phyloP scores from a whole-genome alignment of 139 green algal species.

The Micromonas pusilla region DNA sequence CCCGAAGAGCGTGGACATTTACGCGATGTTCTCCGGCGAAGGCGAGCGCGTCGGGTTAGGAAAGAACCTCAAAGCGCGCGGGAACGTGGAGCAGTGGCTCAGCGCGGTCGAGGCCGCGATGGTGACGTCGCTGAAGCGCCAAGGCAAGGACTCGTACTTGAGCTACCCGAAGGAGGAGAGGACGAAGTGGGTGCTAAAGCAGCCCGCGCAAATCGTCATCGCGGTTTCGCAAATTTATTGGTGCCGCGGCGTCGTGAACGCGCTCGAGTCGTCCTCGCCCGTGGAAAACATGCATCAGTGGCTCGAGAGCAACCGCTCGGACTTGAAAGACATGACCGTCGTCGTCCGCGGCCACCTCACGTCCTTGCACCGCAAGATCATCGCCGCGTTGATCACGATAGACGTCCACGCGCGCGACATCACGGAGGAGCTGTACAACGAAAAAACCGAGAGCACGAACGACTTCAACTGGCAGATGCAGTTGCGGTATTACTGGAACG shows the following conservation, averaged over 20 bases:
- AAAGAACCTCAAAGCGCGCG: constrained; percentile 72
- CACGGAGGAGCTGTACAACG: constrained; percentile 50
- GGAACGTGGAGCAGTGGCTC: constrained; percentile 78
- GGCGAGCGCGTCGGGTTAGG: constrained; percentile 67
- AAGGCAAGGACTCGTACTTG: constrained; percentile 51
- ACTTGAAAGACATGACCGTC: constrained; percentile 49
- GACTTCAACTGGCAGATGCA: constrained; percentile 86
- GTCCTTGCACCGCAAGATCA: constrained; percentile 51
- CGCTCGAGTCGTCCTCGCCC: constrained; percentile 33
- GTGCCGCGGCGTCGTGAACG: constrained; percentile 57
- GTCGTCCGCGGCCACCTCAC: constrained; percentile 43
- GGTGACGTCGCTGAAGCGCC: constrained; percentile 49
- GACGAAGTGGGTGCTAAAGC: constrained; percentile 63
- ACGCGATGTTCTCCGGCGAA: constrained; percentile 65
- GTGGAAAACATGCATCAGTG: constrained; percentile 38
- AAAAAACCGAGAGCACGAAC: constrained; percentile 42
- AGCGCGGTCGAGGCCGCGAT: constrained; percentile 64
- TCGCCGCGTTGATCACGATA: constrained; percentile 75
- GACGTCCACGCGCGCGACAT: constrained; percentile 79
- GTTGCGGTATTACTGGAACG: constrained; percentile 65
- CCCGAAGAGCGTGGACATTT: constrained; percentile 66
- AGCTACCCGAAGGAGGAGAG: constrained; percentile 54
- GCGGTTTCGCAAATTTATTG: constrained; percentile 70
- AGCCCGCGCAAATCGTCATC: constrained; percentile 78
- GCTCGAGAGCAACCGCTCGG: constrained; percentile 47